Evolutionary conservation across 2,329 filamentous ascomycete genomes (phyloP).

Genomic region (Ascochyta fabae): DNA sequence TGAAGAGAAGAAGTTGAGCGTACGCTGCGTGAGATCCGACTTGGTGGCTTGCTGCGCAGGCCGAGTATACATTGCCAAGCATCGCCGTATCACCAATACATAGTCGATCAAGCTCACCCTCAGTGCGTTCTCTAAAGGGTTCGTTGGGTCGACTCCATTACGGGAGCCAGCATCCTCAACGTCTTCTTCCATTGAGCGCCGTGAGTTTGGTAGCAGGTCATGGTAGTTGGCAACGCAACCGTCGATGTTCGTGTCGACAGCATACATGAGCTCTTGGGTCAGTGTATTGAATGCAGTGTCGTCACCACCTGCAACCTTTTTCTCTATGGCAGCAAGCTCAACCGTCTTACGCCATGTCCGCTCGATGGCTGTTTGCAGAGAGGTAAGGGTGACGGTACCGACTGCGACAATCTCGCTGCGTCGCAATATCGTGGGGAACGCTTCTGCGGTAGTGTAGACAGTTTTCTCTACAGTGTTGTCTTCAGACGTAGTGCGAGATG

Average conservation of each 20-base stretch:
- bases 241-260: constrained; percentile 76
- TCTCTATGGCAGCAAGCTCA: constrained; percentile 79
- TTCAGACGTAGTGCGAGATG: constrained; percentile 68
- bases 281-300: constrained; percentile 72
- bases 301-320: constrained; percentile 74
- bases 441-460: constrained; percentile 80
- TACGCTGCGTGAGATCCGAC: constrained; percentile 69
- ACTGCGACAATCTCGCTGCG: constrained; percentile 81
- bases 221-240: constrained; percentile 81
- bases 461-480: constrained; percentile 84
- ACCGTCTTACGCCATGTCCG: constrained; percentile 89
- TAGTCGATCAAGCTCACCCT: constrained; percentile 88
- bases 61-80: constrained; percentile 72
- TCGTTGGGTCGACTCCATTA: constrained; percentile 53
- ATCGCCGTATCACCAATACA: constrained; percentile 84
- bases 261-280: constrained; percentile 76
- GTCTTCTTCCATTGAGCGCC: constrained; percentile 41
- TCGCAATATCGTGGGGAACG: constrained; percentile 89
- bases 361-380: constrained; percentile 88
- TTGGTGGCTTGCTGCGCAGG: constrained; percentile 66
- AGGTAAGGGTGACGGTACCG: constrained; percentile 70
- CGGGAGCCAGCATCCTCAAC: constrained; percentile 37
- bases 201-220: constrained; percentile 67
- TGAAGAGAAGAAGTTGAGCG: constrained; percentile 45
- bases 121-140: constrained; percentile 75